phyloP scores from a whole-genome alignment of 306 rosid genomes.

The Trifolium dubium region DNA sequence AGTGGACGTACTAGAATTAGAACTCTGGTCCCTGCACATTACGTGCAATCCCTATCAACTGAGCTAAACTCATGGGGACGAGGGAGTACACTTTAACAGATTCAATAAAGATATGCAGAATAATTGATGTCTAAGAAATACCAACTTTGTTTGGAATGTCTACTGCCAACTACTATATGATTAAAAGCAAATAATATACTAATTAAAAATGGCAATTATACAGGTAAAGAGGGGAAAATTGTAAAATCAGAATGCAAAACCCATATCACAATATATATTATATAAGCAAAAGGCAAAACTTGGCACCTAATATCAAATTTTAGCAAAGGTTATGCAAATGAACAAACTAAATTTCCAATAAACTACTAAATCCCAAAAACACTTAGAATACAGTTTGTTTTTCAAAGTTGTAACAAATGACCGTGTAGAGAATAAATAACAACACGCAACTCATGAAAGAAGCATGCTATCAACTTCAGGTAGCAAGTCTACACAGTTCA shows the following conservation, averaged over 20 bases:
- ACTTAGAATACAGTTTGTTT: constrained; percentile 53
- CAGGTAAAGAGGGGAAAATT: constrained; percentile 5
- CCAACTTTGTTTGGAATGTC: background rate
- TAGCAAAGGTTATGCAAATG: constrained; percentile 49
- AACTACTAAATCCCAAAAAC: constrained; percentile 47
- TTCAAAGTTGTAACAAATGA: constrained; percentile 45
- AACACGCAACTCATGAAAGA: constrained; percentile 44
- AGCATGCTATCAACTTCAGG: constrained; percentile 42
- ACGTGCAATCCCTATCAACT: too few species aligned
- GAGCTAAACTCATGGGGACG: too few species aligned
- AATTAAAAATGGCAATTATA: constrained; percentile 21
- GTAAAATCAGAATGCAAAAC: constrained; percentile 13
- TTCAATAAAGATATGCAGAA: background rate
- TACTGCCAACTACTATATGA: background rate
- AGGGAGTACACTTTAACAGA: too few species aligned
- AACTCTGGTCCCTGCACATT: too few species aligned
- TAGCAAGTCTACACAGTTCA: constrained; percentile 47
- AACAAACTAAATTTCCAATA: constrained; percentile 48
- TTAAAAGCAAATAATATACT: background rate
- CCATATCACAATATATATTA: constrained; percentile 15
- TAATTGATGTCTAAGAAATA: background rate
- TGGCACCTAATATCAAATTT: constrained; percentile 35
- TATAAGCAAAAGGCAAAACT: constrained; percentile 31
- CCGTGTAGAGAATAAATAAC: constrained; percentile 42
- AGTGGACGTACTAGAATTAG: too few species aligned